Percentiles rank a stretch among this genome's conserved stretches.
Evolutionary conservation across 768 basidiomycete species (phyloP).

Genomic region (Suillus alpinus): DNA sequence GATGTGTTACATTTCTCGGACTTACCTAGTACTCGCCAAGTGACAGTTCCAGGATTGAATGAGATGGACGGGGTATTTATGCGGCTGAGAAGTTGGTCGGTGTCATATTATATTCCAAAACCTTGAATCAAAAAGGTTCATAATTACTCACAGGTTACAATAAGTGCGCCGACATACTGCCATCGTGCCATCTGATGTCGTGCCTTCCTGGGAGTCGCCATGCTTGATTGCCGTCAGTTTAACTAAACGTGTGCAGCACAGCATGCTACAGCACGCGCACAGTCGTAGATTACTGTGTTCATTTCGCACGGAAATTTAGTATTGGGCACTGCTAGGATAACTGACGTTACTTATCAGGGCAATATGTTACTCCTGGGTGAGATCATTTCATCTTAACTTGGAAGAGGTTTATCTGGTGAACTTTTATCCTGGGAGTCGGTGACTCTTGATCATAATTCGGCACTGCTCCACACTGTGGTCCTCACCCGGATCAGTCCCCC

Average conservation of each 20-base stretch:
- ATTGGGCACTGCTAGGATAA: not conserved
- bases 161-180: not conserved
- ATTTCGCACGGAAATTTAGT: not conserved
- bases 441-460: not conserved
- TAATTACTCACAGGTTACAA: not conserved
- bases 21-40: not conserved
- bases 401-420: not conserved
- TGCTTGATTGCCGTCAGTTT: not conserved
- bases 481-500: not conserved
- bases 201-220: not conserved
- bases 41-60: not conserved
- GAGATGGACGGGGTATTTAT: conserved; percentile 1
- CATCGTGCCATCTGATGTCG: not conserved
- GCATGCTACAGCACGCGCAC: not conserved
- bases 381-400: not conserved
- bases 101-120: not conserved
- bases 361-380: not conserved
- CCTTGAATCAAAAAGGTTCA: not conserved
- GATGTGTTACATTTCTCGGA: not conserved
- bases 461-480: not conserved
- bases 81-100: conserved; percentile 1
- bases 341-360: not conserved
- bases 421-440: not conserved
- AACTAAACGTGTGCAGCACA: not conserved
- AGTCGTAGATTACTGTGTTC: not conserved